Percentiles rank a stretch among this genome's conserved stretches.
phyloP scores from a whole-genome alignment of 306 rosid species.

The Dryas octopetala region DNA sequence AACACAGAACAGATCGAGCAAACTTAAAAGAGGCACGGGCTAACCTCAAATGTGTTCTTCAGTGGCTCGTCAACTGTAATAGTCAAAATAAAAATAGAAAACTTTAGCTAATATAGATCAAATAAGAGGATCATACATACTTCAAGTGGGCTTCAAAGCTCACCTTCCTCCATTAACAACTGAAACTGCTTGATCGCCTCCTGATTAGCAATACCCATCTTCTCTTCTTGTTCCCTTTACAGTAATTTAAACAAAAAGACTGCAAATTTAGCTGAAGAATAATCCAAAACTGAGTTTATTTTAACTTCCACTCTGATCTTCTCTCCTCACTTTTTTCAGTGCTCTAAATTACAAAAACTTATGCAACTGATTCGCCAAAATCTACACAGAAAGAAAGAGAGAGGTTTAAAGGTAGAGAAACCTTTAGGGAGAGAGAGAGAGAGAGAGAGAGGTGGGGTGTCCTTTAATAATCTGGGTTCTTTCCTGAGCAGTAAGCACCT shows the following conservation, averaged over 20 bases:
- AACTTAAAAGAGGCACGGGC: background rate
- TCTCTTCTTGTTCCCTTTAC: constrained; percentile 16
- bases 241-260: constrained; percentile 11
- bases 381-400: constrained; percentile 17
- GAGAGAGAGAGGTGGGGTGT: background rate
- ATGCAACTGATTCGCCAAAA: constrained; percentile 10
- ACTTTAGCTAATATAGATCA: constrained; percentile 31
- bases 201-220: constrained; percentile 64
- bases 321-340: background rate
- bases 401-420: constrained; percentile 5
- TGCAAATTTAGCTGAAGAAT: constrained; percentile 21
- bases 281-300: constrained; percentile 25
- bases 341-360: constrained; percentile 21
- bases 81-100: constrained; percentile 4
- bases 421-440: background rate
- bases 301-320: constrained; percentile 21
- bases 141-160: constrained; percentile 22
- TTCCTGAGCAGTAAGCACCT: background rate
- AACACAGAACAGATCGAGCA: constrained; percentile 30
- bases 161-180: constrained; percentile 67
- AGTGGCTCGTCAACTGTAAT: constrained; percentile 66
- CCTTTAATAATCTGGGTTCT: background rate
- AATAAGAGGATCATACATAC: constrained; percentile 22
- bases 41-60: constrained; percentile 75
- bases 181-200: constrained; percentile 77